Percentiles rank a stretch among this genome's conserved stretches.
These are phyloP conservation scores for Dryas drummondii DNA, from an alignment of 306 rosid species.

Conservation along the genomic window DNA sequence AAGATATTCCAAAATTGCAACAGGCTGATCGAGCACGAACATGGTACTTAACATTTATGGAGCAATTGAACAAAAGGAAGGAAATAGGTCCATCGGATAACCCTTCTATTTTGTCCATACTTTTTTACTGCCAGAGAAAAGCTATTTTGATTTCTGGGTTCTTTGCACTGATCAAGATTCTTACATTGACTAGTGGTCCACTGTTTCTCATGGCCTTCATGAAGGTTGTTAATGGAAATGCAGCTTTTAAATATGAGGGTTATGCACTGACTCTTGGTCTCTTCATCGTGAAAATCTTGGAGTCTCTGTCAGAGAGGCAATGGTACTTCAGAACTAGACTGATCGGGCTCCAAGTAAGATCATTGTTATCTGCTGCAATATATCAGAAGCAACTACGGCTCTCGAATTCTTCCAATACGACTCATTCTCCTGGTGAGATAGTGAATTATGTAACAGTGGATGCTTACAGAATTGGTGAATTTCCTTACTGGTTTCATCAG, in stretches of 20 bases:
- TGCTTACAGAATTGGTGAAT: slow-evolving; percentile 31
- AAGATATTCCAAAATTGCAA: slow-evolving; percentile 26
- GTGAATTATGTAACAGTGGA: slow-evolving; percentile 28
- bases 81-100: slow-evolving; percentile 3
- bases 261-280: slow-evolving; percentile 28
- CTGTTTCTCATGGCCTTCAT: slow-evolving; percentile 28
- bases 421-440: slow-evolving; percentile 31
- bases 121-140: slow-evolving; percentile 11
- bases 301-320: slow-evolving; percentile 33
- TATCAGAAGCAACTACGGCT: slow-evolving; percentile 32
- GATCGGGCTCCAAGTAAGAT: slow-evolving; percentile 29
- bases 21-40: slow-evolving; percentile 29
- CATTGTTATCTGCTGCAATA: slow-evolving; percentile 30
- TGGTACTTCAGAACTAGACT: slow-evolving; percentile 22
- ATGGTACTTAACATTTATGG: slow-evolving; percentile 6
- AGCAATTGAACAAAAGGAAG: slow-evolving; percentile 15
- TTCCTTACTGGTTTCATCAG: slow-evolving; percentile 32
- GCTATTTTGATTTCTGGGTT: slow-evolving; percentile 22
- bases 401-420: slow-evolving; percentile 23
- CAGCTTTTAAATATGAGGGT: slow-evolving; percentile 24
- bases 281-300: slow-evolving; percentile 15
- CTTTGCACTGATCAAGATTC: slow-evolving; percentile 19
- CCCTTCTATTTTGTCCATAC: slow-evolving; percentile 9
- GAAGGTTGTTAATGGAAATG: slow-evolving; percentile 14
- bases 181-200: slow-evolving; percentile 7